Base-by-base conservation (phyloP, 805 yeast genomes). In the Candida nitratophila region DNA sequence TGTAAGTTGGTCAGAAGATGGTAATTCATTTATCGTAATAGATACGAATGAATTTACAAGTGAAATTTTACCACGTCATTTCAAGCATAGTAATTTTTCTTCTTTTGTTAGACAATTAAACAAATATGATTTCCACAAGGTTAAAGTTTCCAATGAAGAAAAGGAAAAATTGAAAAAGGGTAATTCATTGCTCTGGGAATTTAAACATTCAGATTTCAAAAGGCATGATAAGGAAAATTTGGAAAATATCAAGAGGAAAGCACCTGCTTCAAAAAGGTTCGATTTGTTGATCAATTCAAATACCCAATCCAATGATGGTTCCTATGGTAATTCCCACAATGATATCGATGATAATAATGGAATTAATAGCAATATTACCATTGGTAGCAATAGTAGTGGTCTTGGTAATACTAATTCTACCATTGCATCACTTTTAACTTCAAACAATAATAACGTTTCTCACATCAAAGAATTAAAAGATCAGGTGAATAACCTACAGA, bases 101-200 rank as follows among this genome's bases (percentile, higher is more conserved):
- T 79, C 90, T 53, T 91, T 91, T 68, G 98, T 91, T 19, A 77
- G 99, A 39, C 99, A 93, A 61, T 71, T 93, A 55, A 93, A 93
- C 72, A 93, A 93, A 65, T 93, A 93, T 60, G 99, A 91, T 64
- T 93, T 93, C 70, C 99, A 93, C 70, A 93, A 93, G 66, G 95
- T 93, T 38, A 86, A 91, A 59, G 71, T 79, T 39, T 69, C 85
- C 35, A 76, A 71, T 46, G 89, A 81, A 52, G 64, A 66, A 26
- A 56, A 49, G 41, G 65, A 71, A 47, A 78, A 79, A 46, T 80
- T 81, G 55, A 86, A 89, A 34, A 88, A 82, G 45, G 79, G 83
- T 61, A 81, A 90, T 19, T 60, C 57, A 39, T 55, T 57, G 35
- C 46, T 61, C 32, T 91, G 98, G 97, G 97, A 91, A 61, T 91